These are phyloP conservation scores for Neospermospora avenae DNA, from an alignment of 2,329 filamentous ascomycete species.

Conservation along the genomic window DNA sequence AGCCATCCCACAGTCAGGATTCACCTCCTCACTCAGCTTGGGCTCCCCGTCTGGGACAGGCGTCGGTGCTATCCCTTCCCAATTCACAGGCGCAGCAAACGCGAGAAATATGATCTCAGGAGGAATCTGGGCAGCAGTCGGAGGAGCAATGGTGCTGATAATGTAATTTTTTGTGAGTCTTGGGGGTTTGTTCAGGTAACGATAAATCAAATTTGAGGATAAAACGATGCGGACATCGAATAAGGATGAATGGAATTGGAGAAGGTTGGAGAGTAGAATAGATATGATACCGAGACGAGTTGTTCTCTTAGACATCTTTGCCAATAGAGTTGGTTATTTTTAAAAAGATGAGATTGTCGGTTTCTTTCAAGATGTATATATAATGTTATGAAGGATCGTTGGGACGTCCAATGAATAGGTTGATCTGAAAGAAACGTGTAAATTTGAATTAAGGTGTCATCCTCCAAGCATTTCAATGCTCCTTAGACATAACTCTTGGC, in stretches of 20 bases:
- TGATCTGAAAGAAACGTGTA: not conserved
- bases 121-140: not conserved
- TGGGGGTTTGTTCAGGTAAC: not conserved
- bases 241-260: not conserved
- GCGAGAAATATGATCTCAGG: not conserved
- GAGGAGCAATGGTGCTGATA: conserved; percentile 1
- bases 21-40: not conserved
- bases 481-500: too few relatives aligned
- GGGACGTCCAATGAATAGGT: not conserved
- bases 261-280: not conserved
- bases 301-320: conserved; percentile 3
- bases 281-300: conserved; percentile 3
- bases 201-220: not conserved
- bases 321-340: conserved; percentile 3
- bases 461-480: too few relatives aligned
- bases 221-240: not conserved
- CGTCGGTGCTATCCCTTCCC: not conserved
- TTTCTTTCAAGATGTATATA: conserved; percentile 6
- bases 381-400: not conserved
- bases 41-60: not conserved
- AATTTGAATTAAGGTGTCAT: too few relatives aligned
- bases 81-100: not conserved
- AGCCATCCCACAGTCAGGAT: not conserved
- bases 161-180: not conserved
- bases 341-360: not conserved